phyloP scores from a whole-genome alignment of 257 asterid genomes.

The Jacaranda copaia region DNA sequence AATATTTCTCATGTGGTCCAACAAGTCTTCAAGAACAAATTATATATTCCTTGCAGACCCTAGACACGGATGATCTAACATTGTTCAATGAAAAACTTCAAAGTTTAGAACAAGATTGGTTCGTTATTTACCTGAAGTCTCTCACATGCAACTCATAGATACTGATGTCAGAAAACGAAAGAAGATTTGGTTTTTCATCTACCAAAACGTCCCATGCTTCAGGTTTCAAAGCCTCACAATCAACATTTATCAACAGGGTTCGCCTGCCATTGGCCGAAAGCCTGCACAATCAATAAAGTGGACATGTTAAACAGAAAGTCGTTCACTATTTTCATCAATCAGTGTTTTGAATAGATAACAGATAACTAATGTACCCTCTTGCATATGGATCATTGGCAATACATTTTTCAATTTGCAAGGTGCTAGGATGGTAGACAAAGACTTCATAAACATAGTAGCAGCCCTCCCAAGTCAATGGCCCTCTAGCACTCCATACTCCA shows the following conservation, averaged over 20 bases:
- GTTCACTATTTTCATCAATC: slow-evolving; percentile 14
- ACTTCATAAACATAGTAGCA: slow-evolving; percentile 94
- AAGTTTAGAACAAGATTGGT: slow-evolving; percentile 24
- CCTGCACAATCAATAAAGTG: slow-evolving; percentile 51
- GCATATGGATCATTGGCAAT: slow-evolving; percentile 93
- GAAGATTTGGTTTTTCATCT: slow-evolving; percentile 73
- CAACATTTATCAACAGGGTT: slow-evolving; percentile 74
- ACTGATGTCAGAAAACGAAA: slow-evolving; percentile 83
- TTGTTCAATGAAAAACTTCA: slow-evolving; percentile 21
- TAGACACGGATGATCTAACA: neutral
- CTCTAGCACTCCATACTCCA: slow-evolving; percentile 87
- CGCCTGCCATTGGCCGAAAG: slow-evolving; percentile 82
- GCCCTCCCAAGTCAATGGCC: slow-evolving; percentile 86
- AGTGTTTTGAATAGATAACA: slow-evolving; percentile 31
- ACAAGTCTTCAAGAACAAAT: slow-evolving; percentile 19
- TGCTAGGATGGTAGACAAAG: slow-evolving; percentile 85
- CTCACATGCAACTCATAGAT: slow-evolving; percentile 93
- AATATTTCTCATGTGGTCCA: slow-evolving; percentile 6
- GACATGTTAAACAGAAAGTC: slow-evolving; percentile 28
- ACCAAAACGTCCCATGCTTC: slow-evolving; percentile 83
- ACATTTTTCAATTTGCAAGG: slow-evolving; percentile 76
- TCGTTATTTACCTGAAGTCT: slow-evolving; percentile 82
- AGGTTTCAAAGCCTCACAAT: slow-evolving; percentile 81
- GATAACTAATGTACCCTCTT: slow-evolving; percentile 68
- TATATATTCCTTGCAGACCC: slow-evolving; percentile 1